A percentile compares a stretch with the other conserved stretches of the same genome.
Conservation (phyloP, 192 early-diverging fungal genomes). For the Gigaspora rosea region DNA sequence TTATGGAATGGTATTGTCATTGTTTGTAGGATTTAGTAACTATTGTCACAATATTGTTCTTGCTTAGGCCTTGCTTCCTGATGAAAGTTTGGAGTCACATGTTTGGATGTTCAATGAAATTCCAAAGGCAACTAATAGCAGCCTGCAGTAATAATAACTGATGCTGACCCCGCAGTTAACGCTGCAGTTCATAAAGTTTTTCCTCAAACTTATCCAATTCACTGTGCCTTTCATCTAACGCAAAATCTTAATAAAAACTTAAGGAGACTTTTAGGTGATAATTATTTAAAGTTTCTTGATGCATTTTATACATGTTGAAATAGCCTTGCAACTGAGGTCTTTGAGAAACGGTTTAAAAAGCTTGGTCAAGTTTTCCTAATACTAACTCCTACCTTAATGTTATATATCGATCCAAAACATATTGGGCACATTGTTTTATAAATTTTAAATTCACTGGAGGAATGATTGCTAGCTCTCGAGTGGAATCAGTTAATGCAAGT, state of each 20-base stretch:
- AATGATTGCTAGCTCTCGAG: not conserved
- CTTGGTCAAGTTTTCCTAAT: not conserved
- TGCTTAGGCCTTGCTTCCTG: not conserved
- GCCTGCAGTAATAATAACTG: not conserved
- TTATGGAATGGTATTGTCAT: not conserved
- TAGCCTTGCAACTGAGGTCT: not conserved
- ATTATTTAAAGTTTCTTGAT: constrained; percentile 1
- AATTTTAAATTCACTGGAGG: constrained; percentile 4
- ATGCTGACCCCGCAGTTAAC: not conserved
- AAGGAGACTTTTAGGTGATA: not conserved
- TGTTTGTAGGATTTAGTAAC: not conserved
- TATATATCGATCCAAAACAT: not conserved
- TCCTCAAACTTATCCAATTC: not conserved
- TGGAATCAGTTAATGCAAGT: not conserved
- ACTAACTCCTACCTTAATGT: not conserved
- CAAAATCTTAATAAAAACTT: not conserved
- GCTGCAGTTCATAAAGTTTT: not conserved
- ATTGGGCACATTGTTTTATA: not conserved
- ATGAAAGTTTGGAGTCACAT: not conserved
- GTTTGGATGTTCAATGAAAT: constrained; percentile 8
- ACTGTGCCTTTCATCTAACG: not conserved
- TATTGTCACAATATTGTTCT: constrained; percentile 2
- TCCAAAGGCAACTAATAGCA: not conserved
- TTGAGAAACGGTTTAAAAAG: not conserved
- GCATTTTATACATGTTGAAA: constrained; percentile 1